Evolutionary conservation across 768 basidiomycete genomes (phyloP).

Genomic region (Russula griseocarnosa): DNA sequence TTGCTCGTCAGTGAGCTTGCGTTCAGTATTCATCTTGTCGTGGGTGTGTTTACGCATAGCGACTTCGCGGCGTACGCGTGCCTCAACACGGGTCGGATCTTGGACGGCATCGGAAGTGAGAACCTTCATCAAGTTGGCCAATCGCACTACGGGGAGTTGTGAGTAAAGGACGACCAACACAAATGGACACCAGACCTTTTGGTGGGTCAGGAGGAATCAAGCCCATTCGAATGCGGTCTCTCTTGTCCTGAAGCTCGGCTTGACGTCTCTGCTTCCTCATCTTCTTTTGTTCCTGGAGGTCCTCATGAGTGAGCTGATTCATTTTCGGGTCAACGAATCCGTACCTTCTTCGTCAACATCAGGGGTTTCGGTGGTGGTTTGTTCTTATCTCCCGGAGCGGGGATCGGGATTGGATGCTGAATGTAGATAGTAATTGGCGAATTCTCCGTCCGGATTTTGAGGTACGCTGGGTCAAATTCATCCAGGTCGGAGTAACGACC

Average conservation of each 20-base stretch:
- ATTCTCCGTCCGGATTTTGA: slow-evolving; percentile 61
- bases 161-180: slow-evolving; percentile 5
- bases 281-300: slow-evolving; percentile 83
- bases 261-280: slow-evolving; percentile 84
- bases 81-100: slow-evolving; percentile 97
- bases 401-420: slow-evolving; percentile 96
- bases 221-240: slow-evolving; percentile 94
- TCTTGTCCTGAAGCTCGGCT: slow-evolving; percentile 83
- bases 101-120: slow-evolving; percentile 94
- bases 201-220: slow-evolving; percentile 91
- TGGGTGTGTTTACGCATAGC: slow-evolving; percentile 84
- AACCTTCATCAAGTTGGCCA: slow-evolving; percentile 96
- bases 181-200: slow-evolving; percentile 58
- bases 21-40: slow-evolving; percentile 89
- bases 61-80: slow-evolving; percentile 89
- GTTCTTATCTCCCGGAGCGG: slow-evolving; percentile 83
- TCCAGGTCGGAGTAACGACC: slow-evolving; percentile 75
- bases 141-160: slow-evolving; percentile 56
- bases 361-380: slow-evolving; percentile 74
- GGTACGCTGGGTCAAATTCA: slow-evolving; percentile 45
- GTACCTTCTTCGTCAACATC: slow-evolving; percentile 88
- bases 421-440: slow-evolving; percentile 87
- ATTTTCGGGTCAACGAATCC: not conserved
- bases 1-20: slow-evolving; percentile 90
- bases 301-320: slow-evolving; percentile 2